phyloP scores from a whole-genome alignment of 371 early-diverging fungal species.

The Mortierella sp. region DNA sequence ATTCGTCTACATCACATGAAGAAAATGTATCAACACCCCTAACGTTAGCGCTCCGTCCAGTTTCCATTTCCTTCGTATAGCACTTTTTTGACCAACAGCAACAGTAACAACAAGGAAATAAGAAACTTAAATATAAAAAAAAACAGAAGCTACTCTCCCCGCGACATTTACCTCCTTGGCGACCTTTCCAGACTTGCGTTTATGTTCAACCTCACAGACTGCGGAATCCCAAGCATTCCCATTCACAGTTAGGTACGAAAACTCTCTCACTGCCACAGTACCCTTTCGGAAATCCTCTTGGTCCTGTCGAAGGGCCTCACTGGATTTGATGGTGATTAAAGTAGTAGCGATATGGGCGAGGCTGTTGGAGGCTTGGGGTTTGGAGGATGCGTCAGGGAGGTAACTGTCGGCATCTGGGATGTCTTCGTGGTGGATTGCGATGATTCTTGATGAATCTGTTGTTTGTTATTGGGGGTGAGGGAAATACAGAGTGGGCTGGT shows the following conservation, averaged over 20 bases:
- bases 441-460: constrained; percentile 44
- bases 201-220: constrained; percentile 60
- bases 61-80: background rate
- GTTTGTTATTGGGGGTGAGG: background rate
- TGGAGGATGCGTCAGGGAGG: constrained; percentile 41
- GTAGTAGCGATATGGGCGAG: constrained; percentile 54
- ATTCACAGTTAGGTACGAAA: constrained; percentile 36
- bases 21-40: background rate
- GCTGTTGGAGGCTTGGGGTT: constrained; percentile 44
- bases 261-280: constrained; percentile 37
- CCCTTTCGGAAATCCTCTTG: constrained; percentile 49
- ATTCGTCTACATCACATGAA: constrained; percentile 21
- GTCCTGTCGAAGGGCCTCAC: constrained; percentile 40
- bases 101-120: background rate
- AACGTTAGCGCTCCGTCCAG: background rate
- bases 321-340: constrained; percentile 33
- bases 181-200: constrained; percentile 61
- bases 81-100: background rate
- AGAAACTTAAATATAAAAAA: background rate
- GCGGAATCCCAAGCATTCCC: constrained; percentile 54
- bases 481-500: background rate
- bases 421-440: constrained; percentile 53
- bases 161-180: constrained; percentile 49
- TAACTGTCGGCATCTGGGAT: constrained; percentile 51
- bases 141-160: too few species aligned